These are phyloP conservation scores for Botrytis fabae DNA, from an alignment of 2,329 filamentous ascomycete genomes.

Conservation along the genomic window DNA sequence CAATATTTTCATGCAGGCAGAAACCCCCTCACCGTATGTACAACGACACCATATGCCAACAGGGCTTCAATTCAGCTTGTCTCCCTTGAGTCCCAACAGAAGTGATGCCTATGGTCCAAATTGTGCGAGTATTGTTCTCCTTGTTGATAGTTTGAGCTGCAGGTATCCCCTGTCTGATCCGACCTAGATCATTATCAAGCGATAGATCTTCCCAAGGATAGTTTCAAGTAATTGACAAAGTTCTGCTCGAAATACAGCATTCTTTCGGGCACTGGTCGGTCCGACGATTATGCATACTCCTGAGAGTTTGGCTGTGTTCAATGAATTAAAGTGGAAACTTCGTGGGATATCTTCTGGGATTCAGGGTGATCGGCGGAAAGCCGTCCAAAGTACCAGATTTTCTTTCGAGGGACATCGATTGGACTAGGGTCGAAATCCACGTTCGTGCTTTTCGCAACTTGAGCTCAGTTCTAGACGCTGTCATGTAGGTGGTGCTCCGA, in stretches of 20 bases:
- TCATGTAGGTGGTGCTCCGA: slow-evolving; percentile 1
- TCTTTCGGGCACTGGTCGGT: not conserved
- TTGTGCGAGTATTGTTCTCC: not conserved
- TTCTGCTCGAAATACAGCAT: slow-evolving; percentile 3
- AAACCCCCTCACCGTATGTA: not conserved
- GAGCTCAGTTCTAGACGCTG: slow-evolving; percentile 10
- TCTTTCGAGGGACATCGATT: not conserved
- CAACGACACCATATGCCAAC: not conserved
- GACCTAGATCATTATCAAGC: slow-evolving; percentile 17
- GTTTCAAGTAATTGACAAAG: not conserved
- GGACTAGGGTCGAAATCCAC: slow-evolving; percentile 6
- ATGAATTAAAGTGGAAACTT: slow-evolving; percentile 11
- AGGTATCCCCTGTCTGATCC: not conserved
- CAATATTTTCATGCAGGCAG: slow-evolving; percentile 12
- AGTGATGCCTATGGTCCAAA: not conserved
- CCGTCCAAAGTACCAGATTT: not conserved
- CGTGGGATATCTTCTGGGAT: slow-evolving; percentile 5
- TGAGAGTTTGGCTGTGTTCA: not conserved
- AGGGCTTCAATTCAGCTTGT: not conserved
- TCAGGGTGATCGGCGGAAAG: not conserved
- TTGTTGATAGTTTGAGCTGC: not conserved
- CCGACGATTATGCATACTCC: not conserved
- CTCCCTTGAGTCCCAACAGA: slow-evolving; percentile 2
- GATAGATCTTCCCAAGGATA: slow-evolving; percentile 21
- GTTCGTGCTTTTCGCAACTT: slow-evolving; percentile 10